phyloP scores from a whole-genome alignment of 148 eudicot genomes.

The Selenicereus undatus region DNA sequence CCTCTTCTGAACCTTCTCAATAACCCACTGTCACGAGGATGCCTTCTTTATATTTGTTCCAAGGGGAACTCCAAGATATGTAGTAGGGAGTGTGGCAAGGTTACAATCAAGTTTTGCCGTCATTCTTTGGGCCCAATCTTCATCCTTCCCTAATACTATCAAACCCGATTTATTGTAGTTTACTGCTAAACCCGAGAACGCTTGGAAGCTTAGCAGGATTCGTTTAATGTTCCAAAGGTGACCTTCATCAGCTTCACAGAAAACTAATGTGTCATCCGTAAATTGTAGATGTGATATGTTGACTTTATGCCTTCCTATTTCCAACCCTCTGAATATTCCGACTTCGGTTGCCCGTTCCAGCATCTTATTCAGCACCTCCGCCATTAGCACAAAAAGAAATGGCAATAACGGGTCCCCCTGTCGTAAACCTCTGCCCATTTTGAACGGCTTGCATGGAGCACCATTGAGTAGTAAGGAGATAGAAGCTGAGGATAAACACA shows the following conservation, averaged over 20 bases:
- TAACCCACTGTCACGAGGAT: not conserved
- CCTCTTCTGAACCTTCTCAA: not conserved
- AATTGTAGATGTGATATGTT: not conserved
- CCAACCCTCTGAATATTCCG: too few species aligned
- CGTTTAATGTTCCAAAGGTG: not conserved
- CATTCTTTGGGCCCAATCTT: not conserved
- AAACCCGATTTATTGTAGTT: too few species aligned
- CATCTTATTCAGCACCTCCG: not conserved
- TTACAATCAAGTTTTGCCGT: not conserved
- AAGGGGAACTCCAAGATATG: not conserved
- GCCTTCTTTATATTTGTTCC: not conserved
- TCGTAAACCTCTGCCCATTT: too few species aligned
- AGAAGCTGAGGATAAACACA: too few species aligned
- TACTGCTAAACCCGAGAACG: too few species aligned
- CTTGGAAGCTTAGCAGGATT: not conserved
- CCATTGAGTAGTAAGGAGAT: too few species aligned
- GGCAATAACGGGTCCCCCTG: not conserved
- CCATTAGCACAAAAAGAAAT: not conserved
- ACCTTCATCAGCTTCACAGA: too few species aligned
- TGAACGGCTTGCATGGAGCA: too few species aligned
- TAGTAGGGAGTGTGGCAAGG: not conserved
- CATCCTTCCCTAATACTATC: not conserved
- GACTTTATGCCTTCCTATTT: too few species aligned
- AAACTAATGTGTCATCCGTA: not conserved
- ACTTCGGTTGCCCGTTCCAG: not conserved